These are phyloP conservation scores for Blumeria hordei DNA, from an alignment of 2,329 filamentous ascomycete species.

Conservation along the genomic window DNA sequence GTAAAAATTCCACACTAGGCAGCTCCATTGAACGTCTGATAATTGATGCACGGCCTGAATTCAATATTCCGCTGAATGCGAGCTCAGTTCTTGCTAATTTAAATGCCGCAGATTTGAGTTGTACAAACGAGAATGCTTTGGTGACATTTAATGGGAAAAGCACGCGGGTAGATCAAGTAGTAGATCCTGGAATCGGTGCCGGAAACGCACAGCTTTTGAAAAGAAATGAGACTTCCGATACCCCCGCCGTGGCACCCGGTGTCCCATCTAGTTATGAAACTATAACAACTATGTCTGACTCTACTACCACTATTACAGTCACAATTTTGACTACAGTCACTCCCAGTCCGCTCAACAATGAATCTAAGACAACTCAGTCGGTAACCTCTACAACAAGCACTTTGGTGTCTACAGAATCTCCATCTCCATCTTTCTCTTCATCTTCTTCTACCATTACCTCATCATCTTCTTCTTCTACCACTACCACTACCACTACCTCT, in stretches of 20 bases:
- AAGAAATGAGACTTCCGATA: constrained; percentile 3
- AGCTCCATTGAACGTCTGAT: constrained; percentile 55
- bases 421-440: neutral
- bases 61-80: constrained; percentile 49
- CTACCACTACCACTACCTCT: neutral
- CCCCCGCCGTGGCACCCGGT: neutral
- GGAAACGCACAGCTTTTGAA: no score
- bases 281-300: constrained; percentile 1
- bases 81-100: constrained; percentile 51
- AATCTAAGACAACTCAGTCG: neutral
- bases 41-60: constrained; percentile 36
- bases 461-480: neutral
- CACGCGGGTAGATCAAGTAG: constrained; percentile 5
- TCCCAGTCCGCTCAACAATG: neutral
- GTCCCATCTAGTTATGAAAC: constrained; percentile 2
- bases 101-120: constrained; percentile 51
- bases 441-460: neutral
- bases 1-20: constrained; percentile 49
- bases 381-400: neutral
- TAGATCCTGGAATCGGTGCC: neutral
- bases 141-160: constrained; percentile 49
- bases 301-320: constrained; percentile 1
- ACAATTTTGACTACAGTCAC: neutral
- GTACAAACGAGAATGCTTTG: constrained; percentile 63
- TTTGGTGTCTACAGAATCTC: neutral